Evolutionary conservation across 2,329 filamentous ascomycete species (phyloP).

Genomic region (Fusarium udum): DNA sequence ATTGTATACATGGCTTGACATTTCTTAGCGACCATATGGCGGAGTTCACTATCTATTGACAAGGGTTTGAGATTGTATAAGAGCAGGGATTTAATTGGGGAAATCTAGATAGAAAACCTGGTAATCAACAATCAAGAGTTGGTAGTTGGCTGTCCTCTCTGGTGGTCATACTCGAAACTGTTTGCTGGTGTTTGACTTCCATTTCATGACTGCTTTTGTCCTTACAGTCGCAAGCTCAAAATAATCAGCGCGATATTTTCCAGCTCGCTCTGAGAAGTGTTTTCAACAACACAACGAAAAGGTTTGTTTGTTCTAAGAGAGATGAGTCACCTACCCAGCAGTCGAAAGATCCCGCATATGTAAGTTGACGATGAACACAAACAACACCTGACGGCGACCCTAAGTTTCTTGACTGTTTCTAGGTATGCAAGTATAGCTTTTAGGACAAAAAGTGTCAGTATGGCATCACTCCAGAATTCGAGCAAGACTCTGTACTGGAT

Average conservation of each 20-base stretch:
- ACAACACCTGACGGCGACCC: neutral
- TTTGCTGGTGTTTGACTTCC: neutral
- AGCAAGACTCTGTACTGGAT: neutral
- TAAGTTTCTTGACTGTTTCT: neutral
- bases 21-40: slow-evolving; percentile 20
- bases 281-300: neutral
- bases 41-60: slow-evolving; percentile 7
- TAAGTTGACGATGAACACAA: neutral
- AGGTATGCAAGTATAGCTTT: neutral
- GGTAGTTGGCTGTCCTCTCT: neutral
- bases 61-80: slow-evolving; percentile 15
- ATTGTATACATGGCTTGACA: neutral
- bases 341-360: neutral
- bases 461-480: neutral
- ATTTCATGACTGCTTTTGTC: neutral
- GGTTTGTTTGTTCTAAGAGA: neutral
- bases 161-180: neutral
- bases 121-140: neutral
- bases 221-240: neutral
- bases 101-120: slow-evolving; percentile 4
- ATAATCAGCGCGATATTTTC: neutral
- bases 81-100: neutral
- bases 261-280: neutral
- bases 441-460: no score
- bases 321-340: neutral